A percentile compares a stretch with the other conserved stretches of the same genome.
Evolutionary conservation across 1,284 basidiomycete genomes (phyloP).

Genomic region (Irpex sp.): DNA sequence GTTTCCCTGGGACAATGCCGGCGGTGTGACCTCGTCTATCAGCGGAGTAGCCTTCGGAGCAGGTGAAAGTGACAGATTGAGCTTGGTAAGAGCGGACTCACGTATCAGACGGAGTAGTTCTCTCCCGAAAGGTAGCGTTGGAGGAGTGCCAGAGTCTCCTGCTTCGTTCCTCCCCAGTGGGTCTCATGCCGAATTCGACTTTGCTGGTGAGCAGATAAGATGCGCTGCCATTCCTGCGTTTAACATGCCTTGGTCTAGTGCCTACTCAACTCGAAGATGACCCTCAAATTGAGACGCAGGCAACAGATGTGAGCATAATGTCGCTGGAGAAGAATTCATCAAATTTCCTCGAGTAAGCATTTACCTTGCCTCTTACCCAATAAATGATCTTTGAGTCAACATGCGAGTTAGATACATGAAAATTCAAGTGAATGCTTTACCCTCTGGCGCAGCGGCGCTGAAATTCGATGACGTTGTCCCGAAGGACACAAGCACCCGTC

Average conservation of each 20-base stretch:
- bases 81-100: constrained; percentile 46
- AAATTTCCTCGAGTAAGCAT: constrained; percentile 71
- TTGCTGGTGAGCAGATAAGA: constrained; percentile 43
- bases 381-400: background rate
- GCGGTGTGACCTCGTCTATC: constrained; percentile 49
- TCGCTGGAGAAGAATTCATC: constrained; percentile 68
- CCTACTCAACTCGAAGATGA: constrained; percentile 27
- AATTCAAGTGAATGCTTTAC: constrained; percentile 63
- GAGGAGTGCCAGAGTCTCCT: constrained; percentile 43
- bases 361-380: background rate
- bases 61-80: constrained; percentile 39
- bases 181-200: constrained; percentile 53
- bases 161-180: constrained; percentile 30
- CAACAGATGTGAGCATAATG: constrained; percentile 47
- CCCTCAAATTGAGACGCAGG: constrained; percentile 39
- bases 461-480: constrained; percentile 65
- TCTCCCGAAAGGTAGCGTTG: constrained; percentile 42
- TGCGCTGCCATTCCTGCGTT: constrained; percentile 13
- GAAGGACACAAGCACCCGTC: constrained; percentile 55
- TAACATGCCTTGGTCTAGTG: constrained; percentile 15
- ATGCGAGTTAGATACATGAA: constrained; percentile 54
- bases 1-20: constrained; percentile 80
- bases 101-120: constrained; percentile 47
- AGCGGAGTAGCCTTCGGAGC: constrained; percentile 33
- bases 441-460: constrained; percentile 40